phyloP scores from a whole-genome alignment of 805 yeast genomes.

The Pichia gijzeniarum region DNA sequence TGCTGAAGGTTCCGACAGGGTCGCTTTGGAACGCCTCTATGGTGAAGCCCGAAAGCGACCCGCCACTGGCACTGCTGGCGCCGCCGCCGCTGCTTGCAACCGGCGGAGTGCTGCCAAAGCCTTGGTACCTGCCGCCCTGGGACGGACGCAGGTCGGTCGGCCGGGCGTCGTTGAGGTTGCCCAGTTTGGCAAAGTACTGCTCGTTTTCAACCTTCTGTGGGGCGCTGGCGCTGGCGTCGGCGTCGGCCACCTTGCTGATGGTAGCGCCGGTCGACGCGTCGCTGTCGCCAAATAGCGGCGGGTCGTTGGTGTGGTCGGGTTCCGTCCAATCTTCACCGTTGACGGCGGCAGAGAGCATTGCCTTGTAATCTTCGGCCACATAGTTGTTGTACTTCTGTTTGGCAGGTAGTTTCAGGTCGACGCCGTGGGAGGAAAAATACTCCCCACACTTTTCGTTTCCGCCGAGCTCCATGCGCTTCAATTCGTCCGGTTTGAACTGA shows the following conservation, averaged over 20 bases:
- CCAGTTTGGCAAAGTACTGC: slow-evolving; percentile 73
- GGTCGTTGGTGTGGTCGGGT: slow-evolving; percentile 49
- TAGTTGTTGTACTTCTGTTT: slow-evolving; percentile 77
- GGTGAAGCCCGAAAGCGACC: slow-evolving; percentile 50
- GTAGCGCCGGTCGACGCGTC: no score
- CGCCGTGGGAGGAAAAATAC: slow-evolving; percentile 67
- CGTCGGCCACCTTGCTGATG: no score
- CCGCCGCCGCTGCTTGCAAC: slow-evolving; percentile 29
- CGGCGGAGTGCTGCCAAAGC: slow-evolving; percentile 86
- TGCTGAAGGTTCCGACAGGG: slow-evolving; percentile 83
- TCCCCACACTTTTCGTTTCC: slow-evolving; percentile 74
- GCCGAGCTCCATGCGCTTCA: slow-evolving; percentile 86
- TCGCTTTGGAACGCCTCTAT: slow-evolving; percentile 69
- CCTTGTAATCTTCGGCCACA: slow-evolving; percentile 93
- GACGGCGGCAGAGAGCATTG: slow-evolving; percentile 63
- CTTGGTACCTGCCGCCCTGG: slow-evolving; percentile 88
- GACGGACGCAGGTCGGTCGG: slow-evolving; percentile 83
- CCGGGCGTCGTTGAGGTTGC: slow-evolving; percentile 62
- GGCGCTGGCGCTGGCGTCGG: neutral
- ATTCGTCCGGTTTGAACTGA: slow-evolving; percentile 91
- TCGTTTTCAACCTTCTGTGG: slow-evolving; percentile 56
- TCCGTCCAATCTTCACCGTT: slow-evolving; percentile 68
- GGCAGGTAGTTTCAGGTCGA: slow-evolving; percentile 58
- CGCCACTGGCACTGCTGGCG: slow-evolving; percentile 18
- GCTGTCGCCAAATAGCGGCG: slow-evolving; percentile 28